These are phyloP conservation scores for Aspergillus ibericus DNA, from an alignment of 2,329 filamentous ascomycete genomes.

Conservation along the genomic window DNA sequence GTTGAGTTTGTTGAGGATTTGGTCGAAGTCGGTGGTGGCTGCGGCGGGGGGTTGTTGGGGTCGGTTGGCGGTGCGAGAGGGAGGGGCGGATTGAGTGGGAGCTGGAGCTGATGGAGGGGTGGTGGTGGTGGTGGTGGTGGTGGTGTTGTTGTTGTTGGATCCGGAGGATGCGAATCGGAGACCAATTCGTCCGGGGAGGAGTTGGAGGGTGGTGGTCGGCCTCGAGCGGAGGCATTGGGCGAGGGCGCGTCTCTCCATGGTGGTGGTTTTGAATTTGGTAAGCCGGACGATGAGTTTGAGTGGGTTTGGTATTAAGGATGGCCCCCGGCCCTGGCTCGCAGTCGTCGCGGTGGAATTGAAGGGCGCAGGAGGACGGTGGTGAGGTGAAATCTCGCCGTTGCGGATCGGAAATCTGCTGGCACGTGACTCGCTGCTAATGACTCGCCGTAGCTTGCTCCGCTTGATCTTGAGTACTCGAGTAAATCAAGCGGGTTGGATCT, in stretches of 20 bases:
- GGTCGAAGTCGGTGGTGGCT: conserved; percentile 26
- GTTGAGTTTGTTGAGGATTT: conserved; percentile 36
- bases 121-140: neutral
- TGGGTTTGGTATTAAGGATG: neutral
- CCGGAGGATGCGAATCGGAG: conserved; percentile 18
- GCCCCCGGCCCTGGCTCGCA: neutral
- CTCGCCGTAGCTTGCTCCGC: neutral
- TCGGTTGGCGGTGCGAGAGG: conserved; percentile 6
- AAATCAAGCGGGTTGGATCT: neutral
- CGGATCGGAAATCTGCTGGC: conserved; percentile 13
- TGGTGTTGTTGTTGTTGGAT: neutral
- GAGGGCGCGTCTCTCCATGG: conserved; percentile 36
- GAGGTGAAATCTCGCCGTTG: conserved; percentile 13
- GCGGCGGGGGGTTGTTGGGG: conserved; percentile 2
- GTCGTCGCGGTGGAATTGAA: neutral
- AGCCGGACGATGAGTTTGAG: neutral
- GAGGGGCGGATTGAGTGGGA: neutral
- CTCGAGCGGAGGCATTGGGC: conserved; percentile 34
- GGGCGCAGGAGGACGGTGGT: neutral
- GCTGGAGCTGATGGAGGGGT: neutral
- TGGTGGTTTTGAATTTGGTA: neutral
- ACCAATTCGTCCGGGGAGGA: conserved; percentile 7
- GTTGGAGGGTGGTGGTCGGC: conserved; percentile 28
- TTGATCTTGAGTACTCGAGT: neutral
- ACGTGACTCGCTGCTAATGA: conserved; percentile 11